Evolutionary conservation across 2,329 filamentous ascomycete genomes (phyloP).

Genomic region (Fusarium nanum): DNA sequence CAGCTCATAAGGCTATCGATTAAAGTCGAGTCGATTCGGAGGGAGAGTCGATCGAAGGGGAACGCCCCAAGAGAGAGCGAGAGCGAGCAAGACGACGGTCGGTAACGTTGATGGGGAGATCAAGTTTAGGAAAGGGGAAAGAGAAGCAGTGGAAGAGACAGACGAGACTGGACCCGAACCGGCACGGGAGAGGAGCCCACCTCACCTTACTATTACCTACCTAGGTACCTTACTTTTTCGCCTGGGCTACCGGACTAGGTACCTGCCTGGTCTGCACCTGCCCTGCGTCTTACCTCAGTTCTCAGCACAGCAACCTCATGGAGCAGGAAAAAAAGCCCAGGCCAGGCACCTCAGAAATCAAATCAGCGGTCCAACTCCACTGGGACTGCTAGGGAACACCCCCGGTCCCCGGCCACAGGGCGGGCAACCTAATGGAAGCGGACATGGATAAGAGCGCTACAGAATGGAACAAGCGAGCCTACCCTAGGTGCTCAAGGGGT

Average conservation of each 20-base stretch:
- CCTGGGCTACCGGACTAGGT: neutral
- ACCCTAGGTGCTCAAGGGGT: slow-evolving; percentile 2
- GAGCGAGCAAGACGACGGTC: slow-evolving; percentile 30
- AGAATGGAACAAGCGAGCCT: slow-evolving; percentile 36
- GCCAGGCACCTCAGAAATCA: slow-evolving; percentile 23
- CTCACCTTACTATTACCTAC: neutral
- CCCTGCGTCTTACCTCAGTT: slow-evolving; percentile 5
- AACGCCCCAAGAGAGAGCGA: slow-evolving; percentile 32
- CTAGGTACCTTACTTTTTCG: neutral
- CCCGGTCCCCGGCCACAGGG: slow-evolving; percentile 26
- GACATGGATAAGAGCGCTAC: slow-evolving; percentile 28
- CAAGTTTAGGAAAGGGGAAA: slow-evolving; percentile 45
- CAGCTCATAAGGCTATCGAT: slow-evolving; percentile 36
- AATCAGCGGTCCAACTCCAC: slow-evolving; percentile 32
- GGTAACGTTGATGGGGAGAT: slow-evolving; percentile 43
- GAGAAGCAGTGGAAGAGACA: slow-evolving; percentile 32
- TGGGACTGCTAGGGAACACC: slow-evolving; percentile 23
- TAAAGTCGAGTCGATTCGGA: slow-evolving; percentile 27
- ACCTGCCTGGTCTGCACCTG: neutral
- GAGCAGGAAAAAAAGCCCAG: neutral
- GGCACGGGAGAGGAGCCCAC: slow-evolving; percentile 31
- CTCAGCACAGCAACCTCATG: slow-evolving; percentile 9
- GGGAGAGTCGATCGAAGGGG: slow-evolving; percentile 37
- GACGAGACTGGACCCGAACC: slow-evolving; percentile 10
- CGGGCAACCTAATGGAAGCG: slow-evolving; percentile 2